Evolutionary conservation across 257 asterid species (phyloP).

Genomic region (Nicotiana tomentosiformis): DNA sequence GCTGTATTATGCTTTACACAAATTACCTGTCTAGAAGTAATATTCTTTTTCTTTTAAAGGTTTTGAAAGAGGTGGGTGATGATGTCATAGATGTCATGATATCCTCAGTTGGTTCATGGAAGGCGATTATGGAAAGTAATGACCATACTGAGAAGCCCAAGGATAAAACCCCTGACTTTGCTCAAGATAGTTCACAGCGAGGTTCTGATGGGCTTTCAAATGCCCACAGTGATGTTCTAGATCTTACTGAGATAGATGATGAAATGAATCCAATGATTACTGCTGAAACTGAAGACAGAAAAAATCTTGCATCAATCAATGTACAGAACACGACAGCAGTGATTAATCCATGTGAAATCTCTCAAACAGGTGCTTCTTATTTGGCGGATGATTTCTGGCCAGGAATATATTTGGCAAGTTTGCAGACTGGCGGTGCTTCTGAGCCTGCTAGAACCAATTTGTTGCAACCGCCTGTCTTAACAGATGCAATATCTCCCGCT

Average conservation of each 20-base stretch:
- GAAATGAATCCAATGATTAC: slow-evolving; percentile 18
- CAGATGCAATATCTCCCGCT: slow-evolving; percentile 20
- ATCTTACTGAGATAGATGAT: slow-evolving; percentile 58
- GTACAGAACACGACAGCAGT: slow-evolving; percentile 11
- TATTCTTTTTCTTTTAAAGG: slow-evolving; percentile 29
- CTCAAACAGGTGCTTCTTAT: slow-evolving; percentile 22
- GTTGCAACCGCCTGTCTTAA: slow-evolving; percentile 17
- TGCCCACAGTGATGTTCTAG: slow-evolving; percentile 30
- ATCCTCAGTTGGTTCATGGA: slow-evolving; percentile 85
- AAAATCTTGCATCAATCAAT: slow-evolving; percentile 15
- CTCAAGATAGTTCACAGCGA: slow-evolving; percentile 25
- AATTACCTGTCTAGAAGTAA: slow-evolving; percentile 1
- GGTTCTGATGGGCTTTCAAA: slow-evolving; percentile 20
- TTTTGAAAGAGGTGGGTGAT: slow-evolving; percentile 65
- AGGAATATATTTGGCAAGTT: slow-evolving; percentile 26
- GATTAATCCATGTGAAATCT: slow-evolving; percentile 15
- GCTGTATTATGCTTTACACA: not conserved
- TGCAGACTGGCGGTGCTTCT: slow-evolving; percentile 23
- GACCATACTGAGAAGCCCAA: slow-evolving; percentile 34
- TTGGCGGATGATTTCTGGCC: slow-evolving; percentile 44
- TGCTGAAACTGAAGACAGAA: slow-evolving; percentile 35
- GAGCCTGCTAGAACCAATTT: slow-evolving; percentile 15
- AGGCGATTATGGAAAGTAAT: slow-evolving; percentile 38
- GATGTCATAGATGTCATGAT: slow-evolving; percentile 42
- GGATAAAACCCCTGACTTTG: slow-evolving; percentile 23